These are phyloP conservation scores for Astragalus glycyphyllos DNA, from an alignment of 306 rosid genomes.

Conservation along the genomic window DNA sequence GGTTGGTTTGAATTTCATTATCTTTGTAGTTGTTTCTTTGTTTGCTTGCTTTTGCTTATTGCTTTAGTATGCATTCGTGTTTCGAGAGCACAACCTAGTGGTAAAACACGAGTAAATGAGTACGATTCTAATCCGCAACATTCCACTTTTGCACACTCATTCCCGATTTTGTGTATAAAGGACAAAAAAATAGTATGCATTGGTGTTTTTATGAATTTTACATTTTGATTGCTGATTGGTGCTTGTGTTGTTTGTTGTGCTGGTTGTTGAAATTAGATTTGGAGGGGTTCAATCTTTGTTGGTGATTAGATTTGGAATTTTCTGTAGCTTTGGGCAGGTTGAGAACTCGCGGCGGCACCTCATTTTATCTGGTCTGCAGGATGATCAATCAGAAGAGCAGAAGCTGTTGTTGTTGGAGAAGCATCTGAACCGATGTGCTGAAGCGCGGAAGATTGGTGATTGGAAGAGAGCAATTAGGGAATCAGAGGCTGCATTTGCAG, in stretches of 20 bases:
- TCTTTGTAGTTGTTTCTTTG: background rate
- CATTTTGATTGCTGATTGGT: conserved; percentile 3
- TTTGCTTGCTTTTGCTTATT: conserved; percentile 7
- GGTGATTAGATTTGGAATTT: conserved; percentile 37
- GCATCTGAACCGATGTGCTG: conserved; percentile 68
- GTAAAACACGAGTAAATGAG: too few relatives aligned
- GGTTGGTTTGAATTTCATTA: background rate
- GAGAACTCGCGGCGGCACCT: conserved; percentile 70
- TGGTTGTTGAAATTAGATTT: background rate
- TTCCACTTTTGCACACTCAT: too few relatives aligned
- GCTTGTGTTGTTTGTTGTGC: background rate
- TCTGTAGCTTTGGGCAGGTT: conserved; percentile 73
- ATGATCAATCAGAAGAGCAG: conserved; percentile 75
- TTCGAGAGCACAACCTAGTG: background rate
- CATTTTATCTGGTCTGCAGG: conserved; percentile 54
- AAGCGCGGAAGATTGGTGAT: conserved; percentile 69
- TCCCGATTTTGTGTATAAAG: too few relatives aligned
- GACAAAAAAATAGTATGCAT: background rate
- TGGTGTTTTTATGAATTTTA: conserved; percentile 3
- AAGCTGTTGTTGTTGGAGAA: conserved; percentile 68
- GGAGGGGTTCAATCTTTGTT: background rate
- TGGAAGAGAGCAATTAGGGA: conserved; percentile 74
- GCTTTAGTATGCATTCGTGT: background rate
- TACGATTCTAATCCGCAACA: too few relatives aligned
- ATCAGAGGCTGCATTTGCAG: conserved; percentile 70